A percentile compares a stretch with the other conserved stretches of the same genome.
Evolutionary conservation across 2,329 filamentous ascomycete species (phyloP).

Genomic region (Tetracladium maxilliforme): DNA sequence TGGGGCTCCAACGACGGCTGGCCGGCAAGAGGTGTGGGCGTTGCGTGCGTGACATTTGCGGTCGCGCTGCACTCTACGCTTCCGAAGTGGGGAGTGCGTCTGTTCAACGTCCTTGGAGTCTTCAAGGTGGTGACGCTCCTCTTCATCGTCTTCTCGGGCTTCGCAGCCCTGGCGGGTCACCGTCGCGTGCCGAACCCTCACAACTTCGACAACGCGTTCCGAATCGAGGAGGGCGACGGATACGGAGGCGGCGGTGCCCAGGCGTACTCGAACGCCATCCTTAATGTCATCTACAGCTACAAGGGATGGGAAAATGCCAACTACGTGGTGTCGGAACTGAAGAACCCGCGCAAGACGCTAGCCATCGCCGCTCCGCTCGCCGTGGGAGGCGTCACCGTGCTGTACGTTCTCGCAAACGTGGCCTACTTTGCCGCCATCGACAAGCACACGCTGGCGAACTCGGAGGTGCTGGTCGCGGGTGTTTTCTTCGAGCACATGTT

Average conservation of each 20-base stretch:
- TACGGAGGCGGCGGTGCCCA: conserved; percentile 23
- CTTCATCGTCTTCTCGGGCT: conserved; percentile 26
- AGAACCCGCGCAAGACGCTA: conserved; percentile 39
- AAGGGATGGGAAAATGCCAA: conserved; percentile 39
- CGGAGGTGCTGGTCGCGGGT: conserved; percentile 38
- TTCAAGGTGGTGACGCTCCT: conserved; percentile 32
- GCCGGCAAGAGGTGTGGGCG: conserved; percentile 32
- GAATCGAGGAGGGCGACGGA: no score
- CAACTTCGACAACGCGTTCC: conserved; percentile 23
- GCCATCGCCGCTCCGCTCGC: conserved; percentile 39
- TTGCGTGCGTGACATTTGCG: conserved; percentile 27
- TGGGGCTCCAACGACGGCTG: conserved; percentile 24
- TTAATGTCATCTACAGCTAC: conserved; percentile 41
- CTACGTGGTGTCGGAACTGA: conserved; percentile 39
- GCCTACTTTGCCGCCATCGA: conserved; percentile 45
- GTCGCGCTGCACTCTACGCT: conserved; percentile 29
- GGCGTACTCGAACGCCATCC: conserved; percentile 31
- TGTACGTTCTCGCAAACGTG: conserved; percentile 42
- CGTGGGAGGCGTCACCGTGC: conserved; percentile 33
- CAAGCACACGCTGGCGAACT: conserved; percentile 34
- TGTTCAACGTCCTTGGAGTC: conserved; percentile 31
- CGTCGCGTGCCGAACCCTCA: conserved; percentile 11
- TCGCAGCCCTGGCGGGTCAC: conserved; percentile 15
- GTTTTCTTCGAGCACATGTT: conserved; percentile 43
- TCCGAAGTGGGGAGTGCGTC: conserved; percentile 28